phyloP scores from a whole-genome alignment of 495 filamentous ascomycete genomes.

The Neurospora sp. region DNA sequence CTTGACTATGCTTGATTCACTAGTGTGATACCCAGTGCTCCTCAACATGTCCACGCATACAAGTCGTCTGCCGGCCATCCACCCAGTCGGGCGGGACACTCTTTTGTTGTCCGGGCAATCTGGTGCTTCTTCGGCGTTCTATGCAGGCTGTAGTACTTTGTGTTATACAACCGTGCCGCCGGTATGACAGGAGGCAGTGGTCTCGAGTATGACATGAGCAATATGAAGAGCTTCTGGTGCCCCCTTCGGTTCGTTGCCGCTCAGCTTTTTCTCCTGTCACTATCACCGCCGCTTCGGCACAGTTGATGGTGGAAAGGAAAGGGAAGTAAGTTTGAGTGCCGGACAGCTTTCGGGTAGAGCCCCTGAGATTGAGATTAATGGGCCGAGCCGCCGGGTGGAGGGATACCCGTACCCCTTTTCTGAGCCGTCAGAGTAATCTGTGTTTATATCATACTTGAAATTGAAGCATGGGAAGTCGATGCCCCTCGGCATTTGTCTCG shows the following conservation, averaged over 20 bases:
- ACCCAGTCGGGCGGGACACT: not conserved
- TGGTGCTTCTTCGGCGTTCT: not conserved
- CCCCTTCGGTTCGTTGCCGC: not conserved
- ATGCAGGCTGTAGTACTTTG: not conserved
- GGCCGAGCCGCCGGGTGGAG: not conserved
- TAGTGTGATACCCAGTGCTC: not conserved
- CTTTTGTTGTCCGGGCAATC: not conserved
- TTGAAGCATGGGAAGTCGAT: not conserved
- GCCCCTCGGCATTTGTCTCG: not conserved
- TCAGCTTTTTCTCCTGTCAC: not conserved
- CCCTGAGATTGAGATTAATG: not conserved
- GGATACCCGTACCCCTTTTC: not conserved
- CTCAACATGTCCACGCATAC: not conserved
- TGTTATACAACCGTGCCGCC: not conserved
- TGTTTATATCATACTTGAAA: not conserved
- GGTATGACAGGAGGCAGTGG: not conserved
- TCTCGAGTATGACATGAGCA: not conserved
- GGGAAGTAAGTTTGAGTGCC: not conserved
- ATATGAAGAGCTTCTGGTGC: not conserved
- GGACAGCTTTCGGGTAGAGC: not conserved
- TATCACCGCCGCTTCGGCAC: not conserved
- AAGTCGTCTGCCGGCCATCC: not conserved
- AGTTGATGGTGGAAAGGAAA: not conserved
- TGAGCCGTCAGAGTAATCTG: not conserved
- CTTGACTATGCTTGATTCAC: not conserved